A percentile compares a stretch with the other conserved stretches of the same genome.
phyloP scores from a whole-genome alignment of 192 early-diverging fungal species.

The Pecoramyces ruminantium region DNA sequence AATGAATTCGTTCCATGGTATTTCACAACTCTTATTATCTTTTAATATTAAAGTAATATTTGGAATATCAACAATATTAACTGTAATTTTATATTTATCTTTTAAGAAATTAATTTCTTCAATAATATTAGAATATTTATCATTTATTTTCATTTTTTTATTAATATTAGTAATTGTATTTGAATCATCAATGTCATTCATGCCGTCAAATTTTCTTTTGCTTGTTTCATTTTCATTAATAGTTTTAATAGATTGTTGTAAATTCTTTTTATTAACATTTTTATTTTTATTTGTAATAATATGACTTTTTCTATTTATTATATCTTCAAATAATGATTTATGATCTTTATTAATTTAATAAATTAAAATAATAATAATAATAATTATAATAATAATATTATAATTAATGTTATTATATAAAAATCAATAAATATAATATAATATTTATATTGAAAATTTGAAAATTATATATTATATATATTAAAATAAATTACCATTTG shows the following conservation, averaged over 20 bases:
- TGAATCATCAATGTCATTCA: neutral
- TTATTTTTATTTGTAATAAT: neutral
- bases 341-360: neutral
- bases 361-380: too few relatives aligned
- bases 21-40: neutral
- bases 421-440: too few relatives aligned
- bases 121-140: neutral
- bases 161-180: neutral
- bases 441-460: too few relatives aligned
- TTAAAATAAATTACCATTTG: neutral
- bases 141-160: neutral
- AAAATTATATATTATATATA: too few relatives aligned
- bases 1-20: neutral
- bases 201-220: neutral
- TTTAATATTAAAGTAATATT: neutral
- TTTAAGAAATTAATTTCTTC: neutral
- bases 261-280: neutral
- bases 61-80: neutral
- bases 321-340: neutral
- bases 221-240: neutral
- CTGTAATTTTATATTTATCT: neutral
- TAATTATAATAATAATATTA: too few relatives aligned
- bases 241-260: neutral
- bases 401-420: too few relatives aligned
- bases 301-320: neutral